phyloP scores from a whole-genome alignment of 169 alveolate genomes.

The Plasmodium gaboni region DNA sequence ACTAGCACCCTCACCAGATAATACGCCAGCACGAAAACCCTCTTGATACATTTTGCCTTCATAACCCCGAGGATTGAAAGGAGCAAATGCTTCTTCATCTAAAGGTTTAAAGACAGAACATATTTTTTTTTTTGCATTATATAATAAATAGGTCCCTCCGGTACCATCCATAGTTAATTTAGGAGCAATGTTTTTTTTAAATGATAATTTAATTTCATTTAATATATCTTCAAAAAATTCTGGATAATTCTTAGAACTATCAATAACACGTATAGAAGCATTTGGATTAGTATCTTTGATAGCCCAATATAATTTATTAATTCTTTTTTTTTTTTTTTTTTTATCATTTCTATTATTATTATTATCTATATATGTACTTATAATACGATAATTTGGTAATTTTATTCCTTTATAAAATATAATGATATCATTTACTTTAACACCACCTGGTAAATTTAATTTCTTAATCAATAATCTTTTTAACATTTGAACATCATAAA shows the following conservation, averaged over 20 bases:
- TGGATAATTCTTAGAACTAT: constrained; percentile 77
- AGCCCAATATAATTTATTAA: constrained; percentile 79
- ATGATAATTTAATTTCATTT: constrained; percentile 91
- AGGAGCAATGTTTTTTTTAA: constrained; percentile 95
- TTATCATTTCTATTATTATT: constrained; percentile 67
- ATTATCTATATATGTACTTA: constrained; percentile 88
- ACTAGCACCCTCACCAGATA: constrained; percentile 98
- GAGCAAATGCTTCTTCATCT: constrained; percentile 99
- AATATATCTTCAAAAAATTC: constrained; percentile 79
- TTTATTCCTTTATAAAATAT: constrained; percentile 91
- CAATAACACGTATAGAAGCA: constrained; percentile 78
- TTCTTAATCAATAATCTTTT: constrained; percentile 90
- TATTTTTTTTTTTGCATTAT: constrained; percentile 89
- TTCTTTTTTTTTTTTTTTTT: constrained; percentile 80
- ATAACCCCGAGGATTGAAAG: constrained; percentile 98
- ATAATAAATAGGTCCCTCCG: constrained; percentile 96
- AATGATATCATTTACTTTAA: constrained; percentile 88
- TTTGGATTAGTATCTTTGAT: constrained; percentile 77
- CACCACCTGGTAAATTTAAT: constrained; percentile 85
- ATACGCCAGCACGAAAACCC: constrained; percentile 95
- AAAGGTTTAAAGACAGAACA: constrained; percentile 97
- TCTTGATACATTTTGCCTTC: constrained; percentile 94
- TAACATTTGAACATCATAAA: constrained; percentile 91
- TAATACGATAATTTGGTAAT: constrained; percentile 90
- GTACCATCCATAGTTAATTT: constrained; percentile 98